phyloP scores from a whole-genome alignment of 2,329 filamentous ascomycete genomes.

The Thielaviopsis musarum region DNA sequence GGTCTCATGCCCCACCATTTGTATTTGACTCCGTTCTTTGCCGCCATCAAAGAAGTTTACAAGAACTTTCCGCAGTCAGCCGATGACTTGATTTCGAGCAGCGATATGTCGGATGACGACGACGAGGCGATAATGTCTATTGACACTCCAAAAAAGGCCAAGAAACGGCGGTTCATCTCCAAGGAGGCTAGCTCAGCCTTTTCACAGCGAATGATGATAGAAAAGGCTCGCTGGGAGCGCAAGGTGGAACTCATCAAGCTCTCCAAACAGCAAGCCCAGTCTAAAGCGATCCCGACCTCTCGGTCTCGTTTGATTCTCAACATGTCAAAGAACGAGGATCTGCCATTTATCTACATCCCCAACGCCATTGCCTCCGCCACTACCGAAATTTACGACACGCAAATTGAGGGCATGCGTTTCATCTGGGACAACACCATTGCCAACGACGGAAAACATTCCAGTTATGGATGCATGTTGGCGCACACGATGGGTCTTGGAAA shows the following conservation, averaged over 20 bases:
- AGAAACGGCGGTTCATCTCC: conserved; percentile 21
- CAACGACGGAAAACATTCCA: conserved; percentile 23
- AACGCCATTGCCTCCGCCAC: conserved; percentile 34
- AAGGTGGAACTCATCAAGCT: conserved; percentile 24
- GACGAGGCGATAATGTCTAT: background rate
- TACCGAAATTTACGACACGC: conserved; percentile 55
- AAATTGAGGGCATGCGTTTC: conserved; percentile 67
- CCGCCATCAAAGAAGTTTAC: conserved; percentile 2
- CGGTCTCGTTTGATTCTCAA: conserved; percentile 45
- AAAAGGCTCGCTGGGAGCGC: conserved; percentile 37
- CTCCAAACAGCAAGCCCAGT: conserved; percentile 22
- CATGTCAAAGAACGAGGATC: conserved; percentile 40
- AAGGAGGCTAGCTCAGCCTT: conserved; percentile 34
- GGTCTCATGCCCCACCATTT: background rate
- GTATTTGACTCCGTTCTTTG: background rate
- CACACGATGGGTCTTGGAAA: conserved; percentile 90
- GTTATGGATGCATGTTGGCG: conserved; percentile 65
- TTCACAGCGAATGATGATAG: conserved; percentile 37
- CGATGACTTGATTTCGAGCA: conserved; percentile 2
- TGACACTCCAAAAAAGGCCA: conserved; percentile 12
- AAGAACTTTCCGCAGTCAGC: conserved; percentile 2
- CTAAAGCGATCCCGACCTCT: conserved; percentile 28
- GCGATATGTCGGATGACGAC: background rate
- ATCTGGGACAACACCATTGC: conserved; percentile 73
- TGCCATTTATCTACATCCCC: conserved; percentile 48